These are phyloP conservation scores for Corynascus novoguineensis DNA, from an alignment of 495 filamentous ascomycete genomes.

Conservation along the genomic window DNA sequence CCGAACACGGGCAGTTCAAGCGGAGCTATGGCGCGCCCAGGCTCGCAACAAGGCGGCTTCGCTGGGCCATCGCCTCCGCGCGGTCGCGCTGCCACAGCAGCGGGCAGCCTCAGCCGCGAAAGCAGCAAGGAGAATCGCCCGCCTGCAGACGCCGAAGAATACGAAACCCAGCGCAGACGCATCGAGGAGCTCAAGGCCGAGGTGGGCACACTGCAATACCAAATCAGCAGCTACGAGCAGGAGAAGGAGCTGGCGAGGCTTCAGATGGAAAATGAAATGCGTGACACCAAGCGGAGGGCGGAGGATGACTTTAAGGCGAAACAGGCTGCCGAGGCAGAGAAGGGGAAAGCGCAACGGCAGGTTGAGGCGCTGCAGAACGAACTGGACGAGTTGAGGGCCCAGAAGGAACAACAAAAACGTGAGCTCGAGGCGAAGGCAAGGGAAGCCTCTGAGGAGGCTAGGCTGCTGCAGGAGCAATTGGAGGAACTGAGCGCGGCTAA, in stretches of 20 bases:
- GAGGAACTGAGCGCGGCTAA: slow-evolving; percentile 68
- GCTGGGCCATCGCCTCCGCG: slow-evolving; percentile 33
- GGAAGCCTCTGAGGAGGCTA: slow-evolving; percentile 64
- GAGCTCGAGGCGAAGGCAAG: slow-evolving; percentile 67
- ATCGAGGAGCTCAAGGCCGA: slow-evolving; percentile 54
- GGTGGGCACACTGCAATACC: slow-evolving; percentile 49
- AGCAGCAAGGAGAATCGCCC: slow-evolving; percentile 48
- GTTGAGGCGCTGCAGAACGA: slow-evolving; percentile 66
- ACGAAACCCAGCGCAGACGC: slow-evolving; percentile 44
- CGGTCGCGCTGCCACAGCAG: slow-evolving; percentile 24
- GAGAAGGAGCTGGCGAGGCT: slow-evolving; percentile 74
- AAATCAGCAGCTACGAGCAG: slow-evolving; percentile 65
- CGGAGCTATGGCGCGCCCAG: slow-evolving; percentile 30
- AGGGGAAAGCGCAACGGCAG: slow-evolving; percentile 60
- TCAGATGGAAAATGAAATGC: slow-evolving; percentile 74
- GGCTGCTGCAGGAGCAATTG: slow-evolving; percentile 66
- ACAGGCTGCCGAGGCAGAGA: slow-evolving; percentile 68
- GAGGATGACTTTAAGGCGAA: slow-evolving; percentile 81
- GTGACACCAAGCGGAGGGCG: slow-evolving; percentile 64
- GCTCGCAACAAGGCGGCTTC: slow-evolving; percentile 32
- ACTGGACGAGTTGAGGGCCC: slow-evolving; percentile 51
- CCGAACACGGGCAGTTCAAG: slow-evolving; percentile 24
- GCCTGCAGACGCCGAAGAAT: slow-evolving; percentile 45
- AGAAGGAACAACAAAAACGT: slow-evolving; percentile 54
- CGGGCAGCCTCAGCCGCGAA: slow-evolving; percentile 29